Base-by-base conservation (phyloP, 305 asterid species). In the Andrographis paniculata region DNA sequence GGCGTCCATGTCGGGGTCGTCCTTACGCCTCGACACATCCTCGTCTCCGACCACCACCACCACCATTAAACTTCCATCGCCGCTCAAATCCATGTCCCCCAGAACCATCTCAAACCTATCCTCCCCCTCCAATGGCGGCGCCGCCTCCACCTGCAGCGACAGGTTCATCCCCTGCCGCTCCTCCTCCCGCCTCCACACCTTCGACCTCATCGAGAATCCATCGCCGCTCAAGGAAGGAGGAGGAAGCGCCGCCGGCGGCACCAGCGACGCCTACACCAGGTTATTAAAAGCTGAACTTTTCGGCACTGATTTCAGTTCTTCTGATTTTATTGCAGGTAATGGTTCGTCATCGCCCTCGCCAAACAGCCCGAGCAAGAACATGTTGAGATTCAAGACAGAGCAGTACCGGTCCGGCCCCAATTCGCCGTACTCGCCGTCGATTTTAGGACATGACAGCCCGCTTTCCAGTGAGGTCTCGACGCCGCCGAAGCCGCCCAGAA, bases 141-240 rank as follows among this genome's bases (percentile, higher is more conserved):
- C 93, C 6, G 63, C 30, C 30, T 78, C 78, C 40, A 45, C 62
- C 6, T 87, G 95, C 61, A 87, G 96, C 60, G 99, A 92, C 52
- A 72, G 99, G 71, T 92, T 92, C 50, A 92, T 92, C 45, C 99
- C 99, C 9, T 92, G 99, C 67, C 69, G 99, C 58, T 92, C 99
- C 16, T 87, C 97, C 23, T 92, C 99, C 43, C 72, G 99, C 79
- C 80, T 92, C 35, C 88, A 87, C 56, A 78, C 96, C 3, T 92
- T 92, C 22, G 99, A 96, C 48, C 74, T 72, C 28, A 96, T 87
- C 61, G 82, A 80, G 77, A 70, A 91, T 47, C 80, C 93, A 16
- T 91, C 91, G 48, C 80, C 93, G 16, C 93, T 85, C 51, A 81
- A 63, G 61, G 82, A 81, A 71, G 96, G 84, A 50, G 93, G 97